A percentile compares a stretch with the other conserved stretches of the same genome.
phyloP scores from a whole-genome alignment of 2,329 filamentous ascomycete genomes.

The Cladosporium sp. region DNA sequence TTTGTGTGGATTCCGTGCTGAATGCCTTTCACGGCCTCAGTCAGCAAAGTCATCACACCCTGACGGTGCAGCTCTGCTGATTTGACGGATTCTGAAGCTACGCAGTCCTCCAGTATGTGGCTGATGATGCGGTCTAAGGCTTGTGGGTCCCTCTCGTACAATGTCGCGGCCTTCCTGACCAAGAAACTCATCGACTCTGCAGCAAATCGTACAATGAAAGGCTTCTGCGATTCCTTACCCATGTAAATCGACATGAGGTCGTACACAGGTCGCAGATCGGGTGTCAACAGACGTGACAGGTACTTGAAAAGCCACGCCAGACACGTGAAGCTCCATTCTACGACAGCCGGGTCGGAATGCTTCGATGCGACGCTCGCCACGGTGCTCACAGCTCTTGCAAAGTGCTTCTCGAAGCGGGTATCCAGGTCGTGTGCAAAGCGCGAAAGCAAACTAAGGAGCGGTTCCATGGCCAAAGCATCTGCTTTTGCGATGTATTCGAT shows the following conservation, averaged over 20 bases:
- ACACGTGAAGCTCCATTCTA: constrained; percentile 95
- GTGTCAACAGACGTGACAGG: constrained; percentile 80
- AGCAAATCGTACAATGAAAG: constrained; percentile 86
- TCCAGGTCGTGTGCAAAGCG: constrained; percentile 95
- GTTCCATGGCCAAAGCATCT: constrained; percentile 80
- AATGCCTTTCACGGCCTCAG: constrained; percentile 72
- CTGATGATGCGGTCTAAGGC: constrained; percentile 71
- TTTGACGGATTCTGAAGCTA: constrained; percentile 58
- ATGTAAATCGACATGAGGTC: constrained; percentile 81
- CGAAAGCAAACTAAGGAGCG: constrained; percentile 81
- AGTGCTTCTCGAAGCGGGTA: constrained; percentile 83
- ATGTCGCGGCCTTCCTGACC: constrained; percentile 80
- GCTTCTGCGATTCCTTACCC: constrained; percentile 78
- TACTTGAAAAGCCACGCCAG: constrained; percentile 98
- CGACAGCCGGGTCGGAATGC: constrained; percentile 73
- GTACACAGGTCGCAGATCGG: constrained; percentile 82
- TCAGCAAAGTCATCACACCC: constrained; percentile 88
- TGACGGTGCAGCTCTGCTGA: constrained; percentile 67
- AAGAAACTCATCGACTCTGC: constrained; percentile 95
- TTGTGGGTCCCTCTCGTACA: constrained; percentile 70
- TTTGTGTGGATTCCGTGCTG: constrained; percentile 61
- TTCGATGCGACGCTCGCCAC: constrained; percentile 77
- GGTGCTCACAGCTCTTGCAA: constrained; percentile 71
- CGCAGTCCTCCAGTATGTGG: constrained; percentile 71
- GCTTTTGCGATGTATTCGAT: constrained; percentile 74